A percentile compares a stretch with the other conserved stretches of the same genome.
phyloP scores from a whole-genome alignment of 257 asterid species.

The Salvia miltiorrhiza region DNA sequence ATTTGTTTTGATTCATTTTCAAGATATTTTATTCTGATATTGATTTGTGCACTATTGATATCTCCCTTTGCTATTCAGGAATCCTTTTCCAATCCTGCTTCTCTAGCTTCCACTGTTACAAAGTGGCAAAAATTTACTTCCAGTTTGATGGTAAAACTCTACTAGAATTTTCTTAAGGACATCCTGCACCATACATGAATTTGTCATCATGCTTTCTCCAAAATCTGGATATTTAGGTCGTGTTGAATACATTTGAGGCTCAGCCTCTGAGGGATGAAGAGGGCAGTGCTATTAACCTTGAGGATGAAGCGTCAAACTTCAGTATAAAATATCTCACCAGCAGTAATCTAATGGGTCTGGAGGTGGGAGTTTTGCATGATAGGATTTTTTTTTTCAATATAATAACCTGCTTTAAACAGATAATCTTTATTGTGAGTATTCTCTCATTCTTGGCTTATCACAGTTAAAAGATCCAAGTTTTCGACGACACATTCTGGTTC shows the following conservation, averaged over 20 bases:
- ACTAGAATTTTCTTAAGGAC: neutral
- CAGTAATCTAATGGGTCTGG: slow-evolving; percentile 95
- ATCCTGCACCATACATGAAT: neutral
- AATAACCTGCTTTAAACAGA: slow-evolving; percentile 12
- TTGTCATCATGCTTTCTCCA: slow-evolving; percentile 7
- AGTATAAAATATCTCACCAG: slow-evolving; percentile 95
- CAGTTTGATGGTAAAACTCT: slow-evolving; percentile 56
- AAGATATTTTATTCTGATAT: neutral
- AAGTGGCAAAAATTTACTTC: slow-evolving; percentile 92
- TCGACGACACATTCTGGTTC: slow-evolving; percentile 92
- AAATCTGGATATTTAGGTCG: slow-evolving; percentile 52
- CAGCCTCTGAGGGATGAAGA: slow-evolving; percentile 96
- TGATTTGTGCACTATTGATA: slow-evolving; percentile 15
- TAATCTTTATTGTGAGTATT: slow-evolving; percentile 15
- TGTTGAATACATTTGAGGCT: slow-evolving; percentile 84
- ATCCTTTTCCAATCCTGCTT: slow-evolving; percentile 78
- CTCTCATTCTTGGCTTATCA: slow-evolving; percentile 17
- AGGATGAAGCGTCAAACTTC: slow-evolving; percentile 89
- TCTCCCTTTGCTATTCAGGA: slow-evolving; percentile 53
- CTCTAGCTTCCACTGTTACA: slow-evolving; percentile 60
- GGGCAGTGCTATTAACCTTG: slow-evolving; percentile 72
- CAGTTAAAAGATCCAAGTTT: slow-evolving; percentile 99
- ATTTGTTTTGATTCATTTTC: slow-evolving; percentile 2
- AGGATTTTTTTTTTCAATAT: slow-evolving; percentile 15
- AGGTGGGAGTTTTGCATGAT: slow-evolving; percentile 43